Conservation (phyloP, 139 green algal genomes). For the Coelastrella sp. region DNA sequence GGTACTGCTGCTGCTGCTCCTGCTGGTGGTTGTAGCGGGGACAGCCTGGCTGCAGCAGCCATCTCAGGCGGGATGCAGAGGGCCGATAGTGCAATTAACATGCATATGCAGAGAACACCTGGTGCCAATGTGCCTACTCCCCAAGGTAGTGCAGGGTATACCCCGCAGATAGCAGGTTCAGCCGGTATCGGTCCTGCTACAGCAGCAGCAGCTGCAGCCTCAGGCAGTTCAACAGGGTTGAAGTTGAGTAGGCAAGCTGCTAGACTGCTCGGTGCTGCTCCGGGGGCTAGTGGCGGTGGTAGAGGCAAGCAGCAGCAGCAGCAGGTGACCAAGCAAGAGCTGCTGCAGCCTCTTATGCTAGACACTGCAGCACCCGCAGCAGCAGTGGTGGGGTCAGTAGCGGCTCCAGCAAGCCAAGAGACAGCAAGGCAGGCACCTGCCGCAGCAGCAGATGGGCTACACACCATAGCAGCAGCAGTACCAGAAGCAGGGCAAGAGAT, state of each 20-base stretch:
- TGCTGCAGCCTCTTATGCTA: neutral
- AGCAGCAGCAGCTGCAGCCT: neutral
- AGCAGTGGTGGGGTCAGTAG: neutral
- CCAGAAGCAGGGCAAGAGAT: neutral
- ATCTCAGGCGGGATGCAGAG: no score
- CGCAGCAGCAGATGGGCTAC: conserved; percentile 2
- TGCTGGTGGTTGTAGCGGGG: neutral
- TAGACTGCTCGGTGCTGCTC: neutral
- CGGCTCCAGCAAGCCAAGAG: neutral
- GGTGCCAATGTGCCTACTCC: no score
- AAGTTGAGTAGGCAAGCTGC: neutral
- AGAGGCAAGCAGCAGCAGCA: neutral
- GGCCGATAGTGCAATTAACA: no score
- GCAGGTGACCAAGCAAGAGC: neutral
- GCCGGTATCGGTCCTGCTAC: neutral
- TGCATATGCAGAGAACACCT: no score
- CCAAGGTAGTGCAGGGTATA: no score
- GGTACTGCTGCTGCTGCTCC: neutral
- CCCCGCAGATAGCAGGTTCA: no score
- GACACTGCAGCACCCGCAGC: neutral
- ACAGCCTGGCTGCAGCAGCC: no score
- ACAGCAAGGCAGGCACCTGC: neutral
- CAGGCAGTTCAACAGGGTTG: neutral
- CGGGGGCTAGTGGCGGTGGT: neutral
- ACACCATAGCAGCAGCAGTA: neutral